These are phyloP conservation scores for Heterobasidion occidentale DNA, from an alignment of 1,284 basidiomycete genomes.

Conservation along the genomic window DNA sequence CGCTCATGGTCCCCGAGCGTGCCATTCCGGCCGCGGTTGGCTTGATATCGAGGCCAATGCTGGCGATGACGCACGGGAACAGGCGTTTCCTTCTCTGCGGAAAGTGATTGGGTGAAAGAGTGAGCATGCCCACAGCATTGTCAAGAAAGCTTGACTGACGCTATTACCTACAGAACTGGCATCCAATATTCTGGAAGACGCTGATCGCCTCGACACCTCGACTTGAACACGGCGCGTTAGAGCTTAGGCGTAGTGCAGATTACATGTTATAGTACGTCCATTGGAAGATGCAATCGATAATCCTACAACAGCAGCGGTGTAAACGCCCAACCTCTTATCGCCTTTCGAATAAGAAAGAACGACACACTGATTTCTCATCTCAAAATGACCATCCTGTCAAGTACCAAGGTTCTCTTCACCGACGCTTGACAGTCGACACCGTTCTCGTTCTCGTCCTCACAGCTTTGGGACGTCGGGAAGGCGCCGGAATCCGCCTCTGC, in stretches of 20 bases:
- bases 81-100: neutral
- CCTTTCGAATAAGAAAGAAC: neutral
- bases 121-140: neutral
- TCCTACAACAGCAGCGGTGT: too few species aligned
- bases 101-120: neutral
- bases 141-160: neutral
- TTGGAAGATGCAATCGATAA: too few species aligned
- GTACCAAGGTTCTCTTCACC: neutral
- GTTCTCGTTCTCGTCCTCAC: slow-evolving; percentile 2
- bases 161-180: too few species aligned
- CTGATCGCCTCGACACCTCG: too few species aligned
- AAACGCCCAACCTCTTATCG: too few species aligned
- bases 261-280: too few species aligned
- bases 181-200: too few species aligned
- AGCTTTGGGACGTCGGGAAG: slow-evolving; percentile 1
- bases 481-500: slow-evolving; percentile 11
- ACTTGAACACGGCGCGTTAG: too few species aligned
- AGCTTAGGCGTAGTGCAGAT: too few species aligned
- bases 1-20: neutral
- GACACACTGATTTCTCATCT: neutral
- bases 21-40: neutral
- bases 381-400: neutral
- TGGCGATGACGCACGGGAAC: neutral
- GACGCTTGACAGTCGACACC: neutral
- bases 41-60: neutral